phyloP scores from a whole-genome alignment of 1,284 basidiomycete species.

The Sporisorium iseilematis-ciliati region DNA sequence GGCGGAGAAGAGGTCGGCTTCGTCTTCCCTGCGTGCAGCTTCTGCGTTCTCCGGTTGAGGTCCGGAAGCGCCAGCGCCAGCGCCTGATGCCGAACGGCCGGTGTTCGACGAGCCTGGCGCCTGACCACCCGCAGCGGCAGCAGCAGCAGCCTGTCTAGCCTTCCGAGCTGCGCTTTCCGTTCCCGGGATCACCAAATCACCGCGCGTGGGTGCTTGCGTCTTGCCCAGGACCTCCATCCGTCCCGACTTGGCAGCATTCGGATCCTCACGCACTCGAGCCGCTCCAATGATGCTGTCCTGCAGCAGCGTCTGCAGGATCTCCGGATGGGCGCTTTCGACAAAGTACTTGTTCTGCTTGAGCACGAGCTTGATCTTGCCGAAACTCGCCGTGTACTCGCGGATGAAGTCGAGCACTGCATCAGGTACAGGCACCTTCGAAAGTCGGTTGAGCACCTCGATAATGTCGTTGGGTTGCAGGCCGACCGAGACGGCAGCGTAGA shows the following conservation, averaged over 20 bases:
- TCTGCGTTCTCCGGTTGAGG: slow-evolving; percentile 33
- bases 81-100: slow-evolving; percentile 12
- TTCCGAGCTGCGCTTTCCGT: slow-evolving; percentile 56
- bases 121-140: slow-evolving; percentile 26
- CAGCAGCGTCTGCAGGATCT: slow-evolving; percentile 65
- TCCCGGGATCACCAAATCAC: slow-evolving; percentile 65
- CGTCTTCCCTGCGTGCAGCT: slow-evolving; percentile 50
- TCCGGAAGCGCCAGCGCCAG: slow-evolving; percentile 35
- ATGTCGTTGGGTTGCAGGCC: slow-evolving; percentile 98
- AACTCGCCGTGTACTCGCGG: slow-evolving; percentile 65
- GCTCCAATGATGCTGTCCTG: slow-evolving; percentile 64
- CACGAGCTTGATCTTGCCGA: slow-evolving; percentile 70
- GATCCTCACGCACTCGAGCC: slow-evolving; percentile 57
- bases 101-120: slow-evolving; percentile 12
- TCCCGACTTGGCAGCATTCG: slow-evolving; percentile 43
- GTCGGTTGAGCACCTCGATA: slow-evolving; percentile 81
- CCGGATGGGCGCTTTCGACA: slow-evolving; percentile 67
- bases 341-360: slow-evolving; percentile 70
- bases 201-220: slow-evolving; percentile 56
- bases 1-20: slow-evolving; percentile 67
- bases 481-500: slow-evolving; percentile 98
- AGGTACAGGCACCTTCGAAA: slow-evolving; percentile 68
- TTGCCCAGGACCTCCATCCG: slow-evolving; percentile 57
- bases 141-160: slow-evolving; percentile 42
- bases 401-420: slow-evolving; percentile 66